A percentile compares a stretch with the other conserved stretches of the same genome.
Conservation (phyloP, 2,329 filamentous ascomycete genomes). For the Fusarium virguliforme region DNA sequence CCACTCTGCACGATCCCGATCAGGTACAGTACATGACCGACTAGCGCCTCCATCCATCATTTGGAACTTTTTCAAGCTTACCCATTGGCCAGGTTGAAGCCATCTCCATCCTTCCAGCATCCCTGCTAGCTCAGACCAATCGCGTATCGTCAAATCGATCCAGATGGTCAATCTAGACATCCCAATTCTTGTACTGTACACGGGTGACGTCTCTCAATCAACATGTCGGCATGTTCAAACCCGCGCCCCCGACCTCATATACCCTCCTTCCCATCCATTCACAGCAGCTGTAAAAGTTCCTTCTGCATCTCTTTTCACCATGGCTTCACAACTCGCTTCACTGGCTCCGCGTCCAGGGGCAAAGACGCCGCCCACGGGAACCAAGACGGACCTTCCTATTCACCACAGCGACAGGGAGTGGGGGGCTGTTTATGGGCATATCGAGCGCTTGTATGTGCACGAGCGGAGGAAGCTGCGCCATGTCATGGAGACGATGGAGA, state of each 20-base stretch:
- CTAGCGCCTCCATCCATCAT: background rate
- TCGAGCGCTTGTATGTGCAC: slow-evolving; percentile 23
- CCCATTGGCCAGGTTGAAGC: background rate
- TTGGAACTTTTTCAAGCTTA: background rate
- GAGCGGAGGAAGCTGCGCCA: slow-evolving; percentile 29
- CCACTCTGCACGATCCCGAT: background rate
- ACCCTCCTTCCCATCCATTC: background rate
- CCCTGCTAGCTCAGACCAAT: background rate
- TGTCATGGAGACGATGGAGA: slow-evolving; percentile 35
- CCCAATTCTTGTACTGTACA: background rate
- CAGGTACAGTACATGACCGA: background rate
- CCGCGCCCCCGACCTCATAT: background rate
- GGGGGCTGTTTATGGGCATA: slow-evolving; percentile 15
- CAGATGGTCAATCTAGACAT: background rate
- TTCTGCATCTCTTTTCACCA: background rate
- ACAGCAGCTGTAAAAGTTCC: background rate
- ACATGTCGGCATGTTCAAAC: background rate
- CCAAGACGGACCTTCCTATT: background rate
- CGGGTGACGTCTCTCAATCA: background rate
- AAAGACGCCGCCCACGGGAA: no score
- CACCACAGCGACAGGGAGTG: slow-evolving; percentile 31
- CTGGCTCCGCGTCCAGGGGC: slow-evolving; percentile 13
- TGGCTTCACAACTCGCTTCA: background rate
- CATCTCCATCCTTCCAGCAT: no score
- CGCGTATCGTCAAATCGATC: slow-evolving; percentile 18